These are phyloP conservation scores for Solanum habrochaites DNA, from an alignment of 257 asterid species.

Conservation along the genomic window DNA sequence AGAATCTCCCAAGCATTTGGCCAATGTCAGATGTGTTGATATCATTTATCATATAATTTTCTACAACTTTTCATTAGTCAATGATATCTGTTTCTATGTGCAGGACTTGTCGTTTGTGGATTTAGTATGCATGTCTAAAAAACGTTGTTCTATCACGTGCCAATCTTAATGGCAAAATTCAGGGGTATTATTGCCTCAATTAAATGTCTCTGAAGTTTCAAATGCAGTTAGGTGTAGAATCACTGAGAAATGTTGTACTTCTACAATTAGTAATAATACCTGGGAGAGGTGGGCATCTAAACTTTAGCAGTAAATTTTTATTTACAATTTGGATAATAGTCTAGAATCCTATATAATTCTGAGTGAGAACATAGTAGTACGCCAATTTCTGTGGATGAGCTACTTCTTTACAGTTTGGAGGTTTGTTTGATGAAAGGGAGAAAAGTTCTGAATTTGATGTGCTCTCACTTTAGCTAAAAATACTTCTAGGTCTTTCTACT, in stretches of 20 bases:
- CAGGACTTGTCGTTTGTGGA: constrained; percentile 90
- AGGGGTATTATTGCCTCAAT: constrained; percentile 29
- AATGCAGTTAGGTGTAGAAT: background rate
- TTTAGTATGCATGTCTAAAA: constrained; percentile 90
- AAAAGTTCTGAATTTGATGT: background rate
- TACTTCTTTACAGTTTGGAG: background rate
- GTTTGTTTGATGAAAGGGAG: background rate
- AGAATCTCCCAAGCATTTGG: background rate
- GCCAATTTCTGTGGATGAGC: background rate
- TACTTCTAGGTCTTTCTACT: background rate
- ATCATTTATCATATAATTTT: background rate
- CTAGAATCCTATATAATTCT: background rate
- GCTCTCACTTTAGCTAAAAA: background rate
- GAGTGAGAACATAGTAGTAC: background rate
- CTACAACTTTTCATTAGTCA: background rate
- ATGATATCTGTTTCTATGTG: constrained; percentile 5
- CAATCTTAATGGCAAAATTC: constrained; percentile 84
- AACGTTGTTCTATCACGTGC: constrained; percentile 81
- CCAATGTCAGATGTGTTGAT: background rate
- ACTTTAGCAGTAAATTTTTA: background rate
- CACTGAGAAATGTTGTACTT: background rate
- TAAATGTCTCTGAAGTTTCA: background rate
- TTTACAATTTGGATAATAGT: background rate
- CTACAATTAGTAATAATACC: background rate
- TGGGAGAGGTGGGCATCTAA: background rate